A percentile compares a stretch with the other conserved stretches of the same genome.
These are phyloP conservation scores for Magnaporthiopsis incrustans DNA, from an alignment of 2,329 filamentous ascomycete species.

Conservation along the genomic window DNA sequence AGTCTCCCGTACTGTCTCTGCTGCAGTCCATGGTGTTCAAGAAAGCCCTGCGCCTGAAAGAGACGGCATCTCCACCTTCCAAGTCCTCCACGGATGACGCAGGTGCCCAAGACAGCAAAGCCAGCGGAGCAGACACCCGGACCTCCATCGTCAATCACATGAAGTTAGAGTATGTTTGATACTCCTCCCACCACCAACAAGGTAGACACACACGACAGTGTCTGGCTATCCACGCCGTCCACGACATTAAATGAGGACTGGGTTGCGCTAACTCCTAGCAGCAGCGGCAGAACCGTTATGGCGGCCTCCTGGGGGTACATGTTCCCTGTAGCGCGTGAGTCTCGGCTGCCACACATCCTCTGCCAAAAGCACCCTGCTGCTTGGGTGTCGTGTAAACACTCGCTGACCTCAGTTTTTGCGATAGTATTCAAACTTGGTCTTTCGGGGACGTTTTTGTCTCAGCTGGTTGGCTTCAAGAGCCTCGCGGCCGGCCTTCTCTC, in stretches of 20 bases:
- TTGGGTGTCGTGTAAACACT: neutral
- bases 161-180: slow-evolving; percentile 23
- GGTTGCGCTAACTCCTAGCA: slow-evolving; percentile 8
- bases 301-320: slow-evolving; percentile 25
- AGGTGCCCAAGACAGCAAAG: slow-evolving; percentile 9
- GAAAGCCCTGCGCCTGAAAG: slow-evolving; percentile 26
- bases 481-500: slow-evolving; percentile 22
- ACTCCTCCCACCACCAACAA: neutral
- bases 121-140: slow-evolving; percentile 17
- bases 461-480: slow-evolving; percentile 24
- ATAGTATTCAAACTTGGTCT: slow-evolving; percentile 23
- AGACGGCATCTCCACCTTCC: slow-evolving; percentile 16
- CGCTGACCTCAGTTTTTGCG: neutral
- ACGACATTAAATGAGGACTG: neutral
- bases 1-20: slow-evolving; percentile 22
- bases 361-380: neutral
- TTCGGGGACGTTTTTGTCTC: slow-evolving; percentile 22
- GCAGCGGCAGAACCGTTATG: slow-evolving; percentile 21
- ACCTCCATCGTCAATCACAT: slow-evolving; percentile 29
- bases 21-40: slow-evolving; percentile 27
- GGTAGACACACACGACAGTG: neutral
- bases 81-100: slow-evolving; percentile 10
- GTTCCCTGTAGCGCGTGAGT: slow-evolving; percentile 20
- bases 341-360: neutral
- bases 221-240: too few species aligned